Evolutionary conservation across 192 early-diverging fungal species (phyloP), one percentile per base, ranked within the genome.

Genomic region (Coemansia umbellata): DNA sequence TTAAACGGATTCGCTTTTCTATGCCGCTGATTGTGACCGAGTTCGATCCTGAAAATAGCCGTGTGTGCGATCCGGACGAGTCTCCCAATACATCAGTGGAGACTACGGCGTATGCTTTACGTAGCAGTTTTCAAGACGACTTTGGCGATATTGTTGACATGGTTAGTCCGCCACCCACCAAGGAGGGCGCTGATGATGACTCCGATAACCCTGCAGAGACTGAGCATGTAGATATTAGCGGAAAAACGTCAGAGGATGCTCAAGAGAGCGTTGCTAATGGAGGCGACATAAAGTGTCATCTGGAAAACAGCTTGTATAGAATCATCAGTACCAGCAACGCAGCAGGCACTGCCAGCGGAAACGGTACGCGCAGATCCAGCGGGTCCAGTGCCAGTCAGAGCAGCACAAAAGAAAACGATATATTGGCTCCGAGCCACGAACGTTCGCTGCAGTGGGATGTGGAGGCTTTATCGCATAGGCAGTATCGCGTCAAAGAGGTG

Each of bases 1-100:
- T 78, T 19, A 67, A 61, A 31, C 64, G 76, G 22, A 72, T 73
- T 18, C 76, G 76, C 41, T 78, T 78, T 37, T 78, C 76, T 3
- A 69, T 78, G 65, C 76, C 76, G n/a, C 61, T 72, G n/a, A 78
- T 70, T 37, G 66, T 78, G 26, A 78, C 76, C 23, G 76, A 78
- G 44, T 78, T 73, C 44, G 64, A 65, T 47, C 64, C 69, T 4
- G 65, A 72, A 4, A 63, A 50, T 9, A 60, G 58, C 39, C 60
- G 61, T 8, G 53, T 62, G 11, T 78, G 55, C 22, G 59, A 59
- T 31, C 39, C 66, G 1, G 32, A 57, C 14, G 44, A 54, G 6
- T 37, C 60, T 8, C 54, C 50, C 17, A 37, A 26, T 19, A 65
- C 63, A 33, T 49, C 55, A 19, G 33, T 65, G 8, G 63, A 65